A percentile compares a stretch with the other conserved stretches of the same genome.
Evolutionary conservation across 148 eudicot genomes (phyloP).

Genomic region (Camellia granthamiana): DNA sequence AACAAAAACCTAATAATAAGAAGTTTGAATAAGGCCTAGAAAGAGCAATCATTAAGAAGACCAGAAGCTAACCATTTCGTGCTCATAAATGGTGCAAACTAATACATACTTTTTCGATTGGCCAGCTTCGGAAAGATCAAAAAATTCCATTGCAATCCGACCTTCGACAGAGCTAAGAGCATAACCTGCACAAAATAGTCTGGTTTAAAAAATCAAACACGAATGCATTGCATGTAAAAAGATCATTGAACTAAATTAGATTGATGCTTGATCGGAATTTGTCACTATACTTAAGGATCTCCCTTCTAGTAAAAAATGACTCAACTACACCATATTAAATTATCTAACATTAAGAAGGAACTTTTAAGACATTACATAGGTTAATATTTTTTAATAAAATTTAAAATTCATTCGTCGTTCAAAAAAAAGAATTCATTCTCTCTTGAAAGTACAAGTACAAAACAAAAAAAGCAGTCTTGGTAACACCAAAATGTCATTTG

Average conservation of each 20-base stretch:
- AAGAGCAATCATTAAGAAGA: background rate
- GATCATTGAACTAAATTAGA: background rate
- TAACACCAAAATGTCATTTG: background rate
- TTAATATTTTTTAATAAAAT: background rate
- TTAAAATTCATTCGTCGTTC: background rate
- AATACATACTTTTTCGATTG: slow-evolving; percentile 80
- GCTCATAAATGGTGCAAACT: slow-evolving; percentile 1
- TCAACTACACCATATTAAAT: background rate
- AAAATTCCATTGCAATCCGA: slow-evolving; percentile 96
- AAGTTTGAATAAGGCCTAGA: background rate
- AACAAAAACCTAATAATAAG: background rate
- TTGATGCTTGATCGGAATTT: background rate
- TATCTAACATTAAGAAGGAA: background rate
- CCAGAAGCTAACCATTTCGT: background rate
- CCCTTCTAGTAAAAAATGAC: background rate
- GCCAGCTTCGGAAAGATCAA: slow-evolving; percentile 89
- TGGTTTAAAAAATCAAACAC: slow-evolving; percentile 1
- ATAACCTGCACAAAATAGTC: slow-evolving; percentile 60
- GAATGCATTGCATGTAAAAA: background rate
- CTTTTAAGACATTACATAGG: background rate
- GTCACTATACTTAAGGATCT: background rate
- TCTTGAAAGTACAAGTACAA: background rate
- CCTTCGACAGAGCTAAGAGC: slow-evolving; percentile 99
- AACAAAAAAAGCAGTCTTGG: background rate
- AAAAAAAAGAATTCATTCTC: background rate